Evolutionary conservation across 1,139 yeast genomes (phyloP), one percentile per base, ranked within the genome.

Genomic region (Yamadazyma atmosphaerica): DNA sequence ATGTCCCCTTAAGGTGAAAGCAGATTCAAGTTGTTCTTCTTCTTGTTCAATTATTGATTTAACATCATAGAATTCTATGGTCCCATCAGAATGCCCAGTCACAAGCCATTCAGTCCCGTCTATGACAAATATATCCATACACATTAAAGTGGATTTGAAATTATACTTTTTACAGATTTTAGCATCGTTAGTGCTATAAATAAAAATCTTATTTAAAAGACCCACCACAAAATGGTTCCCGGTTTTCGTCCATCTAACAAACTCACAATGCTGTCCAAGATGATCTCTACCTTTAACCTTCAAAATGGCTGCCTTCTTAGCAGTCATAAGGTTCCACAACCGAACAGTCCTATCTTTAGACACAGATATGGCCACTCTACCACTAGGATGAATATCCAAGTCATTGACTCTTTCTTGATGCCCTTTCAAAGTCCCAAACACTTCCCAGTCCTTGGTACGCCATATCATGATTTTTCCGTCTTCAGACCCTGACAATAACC

Each of bases 361-460:
- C 4, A 88, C 96, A 42, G 95, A 84, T 24, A 94, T 79, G 7
- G 96, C 97, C 38, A 92, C 81, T 62, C 89, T 77, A 13, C 96
- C 96, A n/a, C 89, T 72, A 12, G 96, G 96, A 59, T 92, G 99
- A 34, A 92, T 85, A 25, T 90, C 85, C 35, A 92, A 56, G 60
- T 88, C 98, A 51, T 84, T 85, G 30, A 94, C 77, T 40, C 83
- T 72, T 19, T 80, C 89, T 19, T 72, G 72, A 59, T 89, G 97
- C 4, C 96, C 97, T 63, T 89, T 89, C 58, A 94, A 69, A 18
- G 83, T 82, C 2, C 94, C 95, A 58, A 88, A 82, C 35, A 82
- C 75, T 57, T 92, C 98, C 99, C 99, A 92, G 61, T 94, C 98
- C 58, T 87, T 88, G 4, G 94, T 85, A 61, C 98, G 76, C 98